Evolutionary conservation across 2,329 filamentous ascomycete genomes (phyloP).

Genomic region (Fusarium sp.): DNA sequence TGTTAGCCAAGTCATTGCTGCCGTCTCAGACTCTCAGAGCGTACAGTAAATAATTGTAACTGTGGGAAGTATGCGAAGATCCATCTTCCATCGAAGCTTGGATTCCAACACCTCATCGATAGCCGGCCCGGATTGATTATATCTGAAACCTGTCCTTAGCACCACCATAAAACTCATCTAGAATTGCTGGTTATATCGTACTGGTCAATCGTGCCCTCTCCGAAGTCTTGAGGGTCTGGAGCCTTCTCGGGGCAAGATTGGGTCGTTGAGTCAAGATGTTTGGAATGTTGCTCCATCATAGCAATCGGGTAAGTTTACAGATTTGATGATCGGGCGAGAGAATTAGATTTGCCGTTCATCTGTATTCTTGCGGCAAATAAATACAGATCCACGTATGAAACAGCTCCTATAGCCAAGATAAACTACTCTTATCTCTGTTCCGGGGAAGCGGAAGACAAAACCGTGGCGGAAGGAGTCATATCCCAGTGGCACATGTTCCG

Average conservation of each 20-base stretch:
- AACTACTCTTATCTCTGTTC: neutral
- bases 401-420: neutral
- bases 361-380: neutral
- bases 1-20: neutral
- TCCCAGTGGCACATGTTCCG: neutral
- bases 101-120: neutral
- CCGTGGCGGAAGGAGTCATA: neutral
- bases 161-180: neutral
- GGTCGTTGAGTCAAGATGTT: neutral
- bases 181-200: neutral
- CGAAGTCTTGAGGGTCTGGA: neutral
- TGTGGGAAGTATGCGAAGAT: slow-evolving; percentile 1
- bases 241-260: neutral
- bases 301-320: neutral
- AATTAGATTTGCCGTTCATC: neutral
- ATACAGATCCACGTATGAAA: neutral
- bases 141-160: neutral
- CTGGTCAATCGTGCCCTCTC: neutral
- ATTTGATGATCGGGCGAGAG: neutral
- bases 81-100: slow-evolving; percentile 9
- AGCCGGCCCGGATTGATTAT: neutral
- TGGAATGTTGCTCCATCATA: neutral
- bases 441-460: neutral
- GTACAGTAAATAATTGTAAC: slow-evolving; percentile 1
- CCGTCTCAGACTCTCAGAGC: neutral